Percentiles rank a stretch among this genome's conserved stretches.
These are phyloP conservation scores for Barbarea vulgaris DNA, from an alignment of 345 rosid species.

Conservation along the genomic window DNA sequence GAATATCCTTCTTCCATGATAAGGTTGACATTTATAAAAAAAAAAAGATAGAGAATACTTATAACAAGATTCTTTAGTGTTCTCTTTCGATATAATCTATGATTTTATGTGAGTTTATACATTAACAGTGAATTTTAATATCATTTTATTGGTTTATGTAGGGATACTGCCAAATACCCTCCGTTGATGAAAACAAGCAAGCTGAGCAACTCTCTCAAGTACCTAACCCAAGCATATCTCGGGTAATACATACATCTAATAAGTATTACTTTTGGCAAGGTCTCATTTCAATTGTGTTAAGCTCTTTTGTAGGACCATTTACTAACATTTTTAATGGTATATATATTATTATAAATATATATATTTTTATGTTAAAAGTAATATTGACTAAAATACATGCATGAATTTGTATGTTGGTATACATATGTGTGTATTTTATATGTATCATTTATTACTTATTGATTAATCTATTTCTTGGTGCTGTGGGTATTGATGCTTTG, in stretches of 20 bases:
- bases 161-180: conserved; percentile 87
- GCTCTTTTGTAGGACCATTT: no score
- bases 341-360: no score
- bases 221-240: conserved; percentile 83
- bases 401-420: background rate
- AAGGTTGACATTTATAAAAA: conserved; percentile 51
- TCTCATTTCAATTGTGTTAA: no score
- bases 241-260: conserved; percentile 52
- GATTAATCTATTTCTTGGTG: background rate
- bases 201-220: conserved; percentile 90
- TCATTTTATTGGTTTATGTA: conserved; percentile 17
- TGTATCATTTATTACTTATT: background rate
- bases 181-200: conserved; percentile 96
- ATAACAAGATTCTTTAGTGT: conserved; percentile 16
- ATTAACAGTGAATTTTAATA: background rate
- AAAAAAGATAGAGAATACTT: background rate
- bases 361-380: background rate
- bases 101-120: background rate
- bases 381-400: background rate
- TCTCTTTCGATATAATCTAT: background rate
- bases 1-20: conserved; percentile 82
- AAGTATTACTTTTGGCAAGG: background rate
- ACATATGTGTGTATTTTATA: background rate
- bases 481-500: conserved; percentile 29
- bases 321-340: no score